Conservation (phyloP, 2,329 filamentous ascomycete species). For the Trichoderma endophyticum region DNA sequence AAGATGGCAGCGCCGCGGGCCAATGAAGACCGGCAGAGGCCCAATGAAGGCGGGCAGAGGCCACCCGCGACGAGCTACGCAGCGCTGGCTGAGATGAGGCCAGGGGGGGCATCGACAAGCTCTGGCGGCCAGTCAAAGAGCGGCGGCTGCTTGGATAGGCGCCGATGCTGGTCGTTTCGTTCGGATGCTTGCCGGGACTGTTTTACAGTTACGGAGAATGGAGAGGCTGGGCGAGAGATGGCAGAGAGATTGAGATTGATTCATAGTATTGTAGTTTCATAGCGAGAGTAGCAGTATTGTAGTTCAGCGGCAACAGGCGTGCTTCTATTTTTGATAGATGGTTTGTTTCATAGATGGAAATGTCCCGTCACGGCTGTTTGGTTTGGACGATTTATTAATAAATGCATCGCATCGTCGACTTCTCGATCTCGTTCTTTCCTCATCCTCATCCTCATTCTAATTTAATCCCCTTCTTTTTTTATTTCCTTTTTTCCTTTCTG, state of each 20-base stretch:
- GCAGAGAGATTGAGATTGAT: neutral
- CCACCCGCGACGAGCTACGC: neutral
- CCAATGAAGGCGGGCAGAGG: constrained; percentile 10
- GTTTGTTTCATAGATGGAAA: constrained; percentile 4
- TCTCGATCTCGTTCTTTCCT: neutral
- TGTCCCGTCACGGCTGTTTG: neutral
- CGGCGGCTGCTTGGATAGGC: neutral
- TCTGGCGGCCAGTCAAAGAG: neutral
- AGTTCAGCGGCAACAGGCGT: neutral
- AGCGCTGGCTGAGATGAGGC: neutral
- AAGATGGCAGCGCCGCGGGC: constrained; percentile 9
- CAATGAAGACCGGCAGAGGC: neutral
- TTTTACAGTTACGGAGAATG: neutral
- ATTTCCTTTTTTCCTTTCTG: neutral
- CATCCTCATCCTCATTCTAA: constrained; percentile 3
- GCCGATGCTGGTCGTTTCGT: neutral
- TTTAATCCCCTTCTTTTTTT: neutral
- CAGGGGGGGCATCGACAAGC: neutral
- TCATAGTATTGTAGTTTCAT: too few species aligned
- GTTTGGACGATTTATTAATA: neutral
- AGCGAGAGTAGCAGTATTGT: neutral
- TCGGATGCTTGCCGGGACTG: constrained; percentile 6
- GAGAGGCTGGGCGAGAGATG: neutral
- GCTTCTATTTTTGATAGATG: neutral
- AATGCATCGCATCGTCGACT: neutral